Evolutionary conservation across 2,329 filamentous ascomycete genomes (phyloP), one percentile per base, ranked within the genome.

Genomic region (Fusarium concolor): DNA sequence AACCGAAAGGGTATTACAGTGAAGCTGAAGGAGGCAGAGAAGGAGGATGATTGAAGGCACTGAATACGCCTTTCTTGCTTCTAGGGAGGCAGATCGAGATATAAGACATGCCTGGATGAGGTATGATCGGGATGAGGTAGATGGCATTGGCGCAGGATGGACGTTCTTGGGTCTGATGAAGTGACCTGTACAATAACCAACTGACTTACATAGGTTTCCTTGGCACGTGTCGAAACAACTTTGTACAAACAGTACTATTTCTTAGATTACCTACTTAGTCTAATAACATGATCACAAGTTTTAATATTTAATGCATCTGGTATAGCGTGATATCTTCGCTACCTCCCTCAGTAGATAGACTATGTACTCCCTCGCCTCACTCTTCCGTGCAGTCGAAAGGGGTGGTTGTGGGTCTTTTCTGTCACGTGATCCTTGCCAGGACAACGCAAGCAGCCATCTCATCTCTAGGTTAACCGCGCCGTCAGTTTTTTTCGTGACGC

Each of bases 11-110:
- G 79, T 28, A 75, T 83, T 7, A 79, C 79, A 4, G 77, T 86
- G 20, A 80, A 79, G 71, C 71, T 85, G 65, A 79, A 81, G 65
- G 78, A 81, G 67, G 78, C 80, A 4, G 79, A 82, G 28, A 79
- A 83, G 18, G 73, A 78, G 47, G 72, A 74, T n/a, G 63, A 71
- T 43, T 67, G 45, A 67, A 46, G 15, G 55, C 44, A 50, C 35
- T 20, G 35, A 31, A 18, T 29, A 50, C 43, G 28, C 28, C 10
- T n/a, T 46, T 29, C 11, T 12, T n/a, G 17, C 22, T 29, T 24
- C 24, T 37, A 10, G 11, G 10, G 26, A 33, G n/a, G 29, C 17
- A 31, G 33, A 14, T 42, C 18, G 42, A 35, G 51, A 56, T 17
- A 35, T 64, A 29, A 64, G n/a, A n/a, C n/a, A 31, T 64, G 22